Evolutionary conservation across 257 asterid species (phyloP).

Genomic region (Nicotiana obtusifolia): DNA sequence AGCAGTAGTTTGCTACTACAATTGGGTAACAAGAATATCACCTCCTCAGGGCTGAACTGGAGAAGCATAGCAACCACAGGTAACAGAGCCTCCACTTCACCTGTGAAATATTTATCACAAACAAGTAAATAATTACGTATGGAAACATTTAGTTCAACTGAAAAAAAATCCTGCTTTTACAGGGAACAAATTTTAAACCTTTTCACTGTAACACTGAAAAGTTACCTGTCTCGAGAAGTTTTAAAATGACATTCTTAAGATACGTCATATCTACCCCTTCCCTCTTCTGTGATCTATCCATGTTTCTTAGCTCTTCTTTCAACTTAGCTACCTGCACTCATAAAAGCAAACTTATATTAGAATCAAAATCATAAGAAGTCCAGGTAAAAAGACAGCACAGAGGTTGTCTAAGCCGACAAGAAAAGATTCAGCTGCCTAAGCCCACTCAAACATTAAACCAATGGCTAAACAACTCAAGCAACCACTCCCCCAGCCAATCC

Average conservation of each 20-base stretch:
- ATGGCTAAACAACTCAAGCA: not conserved
- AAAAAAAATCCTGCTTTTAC: not conserved
- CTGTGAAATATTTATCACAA: conserved; percentile 28
- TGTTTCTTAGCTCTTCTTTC: conserved; percentile 88
- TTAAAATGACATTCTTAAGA: conserved; percentile 82
- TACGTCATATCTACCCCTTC: conserved; percentile 99
- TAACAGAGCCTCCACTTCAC: conserved; percentile 95
- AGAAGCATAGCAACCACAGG: conserved; percentile 97
- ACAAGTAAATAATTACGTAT: not conserved
- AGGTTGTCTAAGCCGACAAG: not conserved
- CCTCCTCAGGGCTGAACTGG: conserved; percentile 99
- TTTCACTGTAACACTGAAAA: not conserved
- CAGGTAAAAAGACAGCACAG: not conserved
- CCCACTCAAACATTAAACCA: not conserved
- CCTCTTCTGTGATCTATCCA: conserved; percentile 89
- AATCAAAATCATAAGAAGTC: conserved; percentile 1
- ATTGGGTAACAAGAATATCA: conserved; percentile 22
- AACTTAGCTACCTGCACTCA: conserved; percentile 73
- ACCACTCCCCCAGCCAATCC: not conserved
- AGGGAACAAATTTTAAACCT: conserved; percentile 2
- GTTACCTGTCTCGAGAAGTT: conserved; percentile 93
- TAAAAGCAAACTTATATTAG: conserved; percentile 6
- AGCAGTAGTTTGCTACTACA: not conserved
- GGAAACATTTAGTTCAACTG: not conserved
- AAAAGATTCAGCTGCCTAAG: not conserved